Percentiles rank a stretch among this genome's conserved stretches.
These are phyloP conservation scores for Lactuca saligna DNA, from an alignment of 129 eudicot species.

Conservation along the genomic window DNA sequence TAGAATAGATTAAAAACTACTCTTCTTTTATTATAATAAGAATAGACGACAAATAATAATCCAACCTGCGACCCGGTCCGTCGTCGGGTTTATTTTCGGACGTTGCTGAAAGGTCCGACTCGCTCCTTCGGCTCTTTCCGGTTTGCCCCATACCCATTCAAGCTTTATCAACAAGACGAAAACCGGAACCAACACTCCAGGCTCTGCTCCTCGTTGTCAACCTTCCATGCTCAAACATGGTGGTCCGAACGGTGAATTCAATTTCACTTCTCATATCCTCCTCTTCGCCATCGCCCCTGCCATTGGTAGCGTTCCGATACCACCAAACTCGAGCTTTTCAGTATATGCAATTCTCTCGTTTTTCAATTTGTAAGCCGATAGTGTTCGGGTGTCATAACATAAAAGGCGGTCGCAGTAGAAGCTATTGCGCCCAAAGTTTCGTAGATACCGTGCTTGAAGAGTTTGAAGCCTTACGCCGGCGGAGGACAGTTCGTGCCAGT, in stretches of 20 bases:
- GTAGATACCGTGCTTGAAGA: slow-evolving; percentile 57
- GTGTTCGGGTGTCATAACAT: slow-evolving; percentile 21
- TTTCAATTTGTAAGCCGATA: slow-evolving; percentile 17
- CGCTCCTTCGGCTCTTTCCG: not conserved
- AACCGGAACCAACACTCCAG: slow-evolving; percentile 8
- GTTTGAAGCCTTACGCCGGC: slow-evolving; percentile 44
- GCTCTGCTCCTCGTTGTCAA: slow-evolving; percentile 1
- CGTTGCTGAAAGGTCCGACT: not conserved
- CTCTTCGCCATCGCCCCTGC: slow-evolving; percentile 37
- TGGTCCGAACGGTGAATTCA: slow-evolving; percentile 58
- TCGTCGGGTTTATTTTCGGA: not conserved
- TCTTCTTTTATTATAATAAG: too few relatives aligned
- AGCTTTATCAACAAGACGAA: slow-evolving; percentile 30
- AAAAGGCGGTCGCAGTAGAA: slow-evolving; percentile 23
- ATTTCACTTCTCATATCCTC: slow-evolving; percentile 50
- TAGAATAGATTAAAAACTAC: too few relatives aligned
- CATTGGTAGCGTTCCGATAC: slow-evolving; percentile 35
- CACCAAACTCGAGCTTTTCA: slow-evolving; percentile 28
- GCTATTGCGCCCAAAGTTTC: slow-evolving; percentile 43
- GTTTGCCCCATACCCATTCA: not conserved
- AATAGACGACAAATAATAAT: too few relatives aligned
- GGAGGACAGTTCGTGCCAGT: slow-evolving; percentile 47
- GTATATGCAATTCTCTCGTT: slow-evolving; percentile 28
- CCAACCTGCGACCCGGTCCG: not conserved
- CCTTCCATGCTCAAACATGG: slow-evolving; percentile 37